Evolutionary conservation across 1,284 basidiomycete species (phyloP).

Genomic region (Ceratobasidium sp.): DNA sequence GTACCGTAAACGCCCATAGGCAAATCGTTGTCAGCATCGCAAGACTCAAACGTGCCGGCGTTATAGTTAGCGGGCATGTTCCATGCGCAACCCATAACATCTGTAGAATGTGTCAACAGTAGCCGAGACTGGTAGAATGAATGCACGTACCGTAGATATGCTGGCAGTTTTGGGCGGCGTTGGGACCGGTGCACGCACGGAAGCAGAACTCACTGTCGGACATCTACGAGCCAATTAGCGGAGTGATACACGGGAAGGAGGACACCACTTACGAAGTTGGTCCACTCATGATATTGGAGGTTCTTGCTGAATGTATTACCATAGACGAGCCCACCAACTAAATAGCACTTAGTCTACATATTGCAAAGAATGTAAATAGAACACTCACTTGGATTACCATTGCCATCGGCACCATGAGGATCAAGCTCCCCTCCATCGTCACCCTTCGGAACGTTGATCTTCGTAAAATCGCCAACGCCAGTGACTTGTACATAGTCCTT

Average conservation of each 20-base stretch:
- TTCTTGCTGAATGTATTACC: constrained; percentile 69
- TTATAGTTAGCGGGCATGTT: constrained; percentile 62
- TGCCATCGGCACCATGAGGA: constrained; percentile 63
- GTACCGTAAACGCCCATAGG: constrained; percentile 69
- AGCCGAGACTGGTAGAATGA: not conserved
- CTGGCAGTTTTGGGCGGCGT: constrained; percentile 66
- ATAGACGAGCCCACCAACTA: constrained; percentile 72
- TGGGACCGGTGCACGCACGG: constrained; percentile 70
- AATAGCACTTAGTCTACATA: not conserved
- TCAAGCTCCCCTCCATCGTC: constrained; percentile 71
- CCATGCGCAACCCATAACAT: constrained; percentile 64
- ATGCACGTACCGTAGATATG: constrained; percentile 46
- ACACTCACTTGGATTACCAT: constrained; percentile 57
- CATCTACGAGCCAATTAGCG: constrained; percentile 54
- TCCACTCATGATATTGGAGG: constrained; percentile 71
- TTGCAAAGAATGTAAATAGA: not conserved
- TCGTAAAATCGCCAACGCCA: constrained; percentile 54
- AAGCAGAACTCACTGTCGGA: constrained; percentile 71
- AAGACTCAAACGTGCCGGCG: constrained; percentile 59
- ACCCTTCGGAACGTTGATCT: constrained; percentile 66
- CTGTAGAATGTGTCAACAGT: constrained; percentile 36
- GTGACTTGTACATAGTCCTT: constrained; percentile 48
- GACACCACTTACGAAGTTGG: constrained; percentile 52
- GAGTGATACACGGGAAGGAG: not conserved
- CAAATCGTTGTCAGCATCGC: constrained; percentile 57